Evolutionary conservation across 257 asterid genomes (phyloP), one percentile per base, ranked within the genome.

Genomic region (Solanum chilense): DNA sequence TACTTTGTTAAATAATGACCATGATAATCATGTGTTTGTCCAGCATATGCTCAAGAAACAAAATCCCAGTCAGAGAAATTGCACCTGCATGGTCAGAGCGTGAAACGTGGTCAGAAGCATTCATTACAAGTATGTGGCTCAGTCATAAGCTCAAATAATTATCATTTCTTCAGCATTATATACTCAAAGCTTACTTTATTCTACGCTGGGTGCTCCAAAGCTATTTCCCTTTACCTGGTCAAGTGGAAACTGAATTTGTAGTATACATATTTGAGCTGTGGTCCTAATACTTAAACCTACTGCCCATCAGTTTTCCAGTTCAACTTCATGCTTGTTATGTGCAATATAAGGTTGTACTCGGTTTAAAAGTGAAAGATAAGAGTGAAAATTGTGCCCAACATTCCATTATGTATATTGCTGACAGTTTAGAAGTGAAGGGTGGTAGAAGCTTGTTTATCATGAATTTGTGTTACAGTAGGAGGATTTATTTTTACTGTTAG

Each of bases 41-140:
- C 95, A 96, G 99, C 77, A 86, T 91, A 90, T 97, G 99, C 91
- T 88, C 91, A 83, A 87, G 91, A 88, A 86, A 71, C 39, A 95
- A 95, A 80, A 94, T 97, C 78, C 92, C 96, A 42, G 89, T 95
- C 23, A 92, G 95, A 86, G 98, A 97, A 93, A 94, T 94, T 90
- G 94, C 98, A 44, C 99, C 98, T 84, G 93, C 96, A 85, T 97
- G 99, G 97, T 93, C 96, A 75, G 87, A 92, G 83, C 95, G 91
- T 56, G 93, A 93, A 35, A 73, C 88, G 85, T 96, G 99, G 99
- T 82, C 62, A 71, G 99, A 95, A 92, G 98, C 98, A 87, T 97
- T 96, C 91, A 89, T 92, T 87, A 92, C 98, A 39, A 97, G 99
- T 97, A 91, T 89, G 98, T 89, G 88, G 47, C 60, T 80, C 69